A percentile compares a stretch with the other conserved stretches of the same genome.
phyloP scores from a whole-genome alignment of 2,329 filamentous ascomycete genomes.

The Botryotinia calthae region DNA sequence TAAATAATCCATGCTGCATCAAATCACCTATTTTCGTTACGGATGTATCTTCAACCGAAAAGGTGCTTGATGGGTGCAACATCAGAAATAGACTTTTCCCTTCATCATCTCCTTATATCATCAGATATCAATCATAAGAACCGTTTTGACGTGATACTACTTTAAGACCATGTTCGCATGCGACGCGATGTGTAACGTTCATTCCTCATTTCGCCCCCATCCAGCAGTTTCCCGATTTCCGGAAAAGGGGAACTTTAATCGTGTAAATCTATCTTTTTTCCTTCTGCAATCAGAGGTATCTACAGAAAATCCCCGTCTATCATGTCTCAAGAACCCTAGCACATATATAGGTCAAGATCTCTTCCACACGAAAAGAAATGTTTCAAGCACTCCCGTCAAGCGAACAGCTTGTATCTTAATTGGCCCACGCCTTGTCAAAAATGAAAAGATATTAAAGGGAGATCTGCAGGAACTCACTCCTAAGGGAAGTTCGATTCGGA shows the following conservation, averaged over 20 bases:
- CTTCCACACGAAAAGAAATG: slow-evolving; percentile 1
- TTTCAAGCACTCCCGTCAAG: not conserved
- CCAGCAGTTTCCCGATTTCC: not conserved
- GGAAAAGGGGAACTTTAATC: not conserved
- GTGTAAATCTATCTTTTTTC: too few species aligned
- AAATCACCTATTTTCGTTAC: slow-evolving; percentile 5
- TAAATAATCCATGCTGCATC: slow-evolving; percentile 6
- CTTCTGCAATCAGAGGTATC: not conserved
- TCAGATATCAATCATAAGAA: slow-evolving; percentile 5
- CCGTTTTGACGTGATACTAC: slow-evolving; percentile 7
- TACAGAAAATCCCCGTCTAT: not conserved
- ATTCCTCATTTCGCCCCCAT: slow-evolving; percentile 1
- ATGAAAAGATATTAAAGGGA: not conserved
- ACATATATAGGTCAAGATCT: not conserved
- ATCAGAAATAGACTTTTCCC: not conserved
- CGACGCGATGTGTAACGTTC: not conserved
- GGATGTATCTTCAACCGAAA: not conserved
- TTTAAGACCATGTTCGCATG: slow-evolving; percentile 13
- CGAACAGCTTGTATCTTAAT: not conserved
- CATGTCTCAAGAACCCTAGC: not conserved
- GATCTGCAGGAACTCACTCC: slow-evolving; percentile 11
- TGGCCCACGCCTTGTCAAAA: not conserved
- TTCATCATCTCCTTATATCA: not conserved
- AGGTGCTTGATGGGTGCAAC: not conserved
- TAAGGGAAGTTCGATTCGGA: slow-evolving; percentile 2